Evolutionary conservation across 768 basidiomycete genomes (phyloP).

Genomic region (Hypholoma sublateritium): DNA sequence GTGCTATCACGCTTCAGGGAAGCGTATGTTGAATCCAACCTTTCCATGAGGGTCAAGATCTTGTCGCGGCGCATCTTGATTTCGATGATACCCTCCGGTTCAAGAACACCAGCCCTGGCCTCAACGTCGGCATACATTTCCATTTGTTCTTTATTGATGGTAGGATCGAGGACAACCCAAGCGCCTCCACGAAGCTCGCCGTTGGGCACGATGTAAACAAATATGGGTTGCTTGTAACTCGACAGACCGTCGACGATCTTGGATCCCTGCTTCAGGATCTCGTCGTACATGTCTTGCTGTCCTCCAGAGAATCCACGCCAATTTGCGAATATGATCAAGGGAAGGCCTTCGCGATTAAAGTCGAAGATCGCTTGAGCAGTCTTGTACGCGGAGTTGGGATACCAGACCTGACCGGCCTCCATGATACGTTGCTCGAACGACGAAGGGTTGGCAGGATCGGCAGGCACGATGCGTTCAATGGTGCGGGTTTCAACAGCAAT

Average conservation of each 20-base stretch:
- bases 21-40: constrained; percentile 84
- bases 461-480: constrained; percentile 94
- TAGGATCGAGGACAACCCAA: constrained; percentile 98
- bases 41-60: constrained; percentile 87
- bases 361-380: constrained; percentile 99
- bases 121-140: constrained; percentile 99
- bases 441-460: constrained; percentile 95
- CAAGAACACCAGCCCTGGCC: constrained; percentile 92
- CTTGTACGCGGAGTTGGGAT: constrained; percentile 99
- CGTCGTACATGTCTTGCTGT: constrained; percentile 99
- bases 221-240: constrained; percentile 95
- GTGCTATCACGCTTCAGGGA: constrained; percentile 78
- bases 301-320: constrained; percentile 99
- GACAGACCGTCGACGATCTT: constrained; percentile 99
- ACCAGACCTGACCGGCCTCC: constrained; percentile 99
- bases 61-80: constrained; percentile 98
- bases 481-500: constrained; percentile 98
- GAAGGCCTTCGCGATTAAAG: constrained; percentile 95
- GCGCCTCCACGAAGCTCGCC: constrained; percentile 98
- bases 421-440: constrained; percentile 98
- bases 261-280: constrained; percentile 93
- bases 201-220: constrained; percentile 98
- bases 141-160: constrained; percentile 97
- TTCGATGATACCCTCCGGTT: constrained; percentile 96
- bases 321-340: constrained; percentile 98